Percentiles rank a stretch among this genome's conserved stretches.
phyloP scores from a whole-genome alignment of 805 yeast genomes.

The Saccharomycopsis fodiens region DNA sequence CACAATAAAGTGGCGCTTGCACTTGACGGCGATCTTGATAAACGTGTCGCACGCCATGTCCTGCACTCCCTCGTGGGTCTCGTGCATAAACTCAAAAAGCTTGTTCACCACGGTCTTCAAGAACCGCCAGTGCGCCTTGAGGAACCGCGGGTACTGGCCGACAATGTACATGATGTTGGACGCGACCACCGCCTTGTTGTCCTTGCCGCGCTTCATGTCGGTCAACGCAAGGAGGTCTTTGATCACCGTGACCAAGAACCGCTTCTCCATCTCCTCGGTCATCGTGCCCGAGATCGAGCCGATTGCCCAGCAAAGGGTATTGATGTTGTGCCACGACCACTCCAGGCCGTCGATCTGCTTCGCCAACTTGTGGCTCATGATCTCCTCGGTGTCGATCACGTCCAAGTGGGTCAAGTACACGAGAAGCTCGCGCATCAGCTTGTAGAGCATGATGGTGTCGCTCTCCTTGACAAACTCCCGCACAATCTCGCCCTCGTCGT shows the following conservation, averaged over 20 bases:
- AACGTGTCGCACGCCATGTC: conserved; percentile 99
- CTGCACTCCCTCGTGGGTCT: conserved; percentile 99
- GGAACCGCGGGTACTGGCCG: conserved; percentile 96
- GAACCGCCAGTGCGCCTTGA: conserved; percentile 97
- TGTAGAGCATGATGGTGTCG: conserved; percentile 92
- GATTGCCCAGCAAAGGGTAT: conserved; percentile 98
- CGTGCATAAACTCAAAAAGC: conserved; percentile 98
- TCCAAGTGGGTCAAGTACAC: conserved; percentile 94
- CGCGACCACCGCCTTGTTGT: conserved; percentile 97
- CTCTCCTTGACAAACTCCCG: conserved; percentile 95
- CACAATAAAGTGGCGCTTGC: conserved; percentile 90
- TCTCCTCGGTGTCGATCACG: conserved; percentile 86
- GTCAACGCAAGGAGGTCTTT: conserved; percentile 87
- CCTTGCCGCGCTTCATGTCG: conserved; percentile 94
- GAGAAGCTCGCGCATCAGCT: conserved; percentile 90
- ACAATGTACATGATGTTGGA: conserved; percentile 99
- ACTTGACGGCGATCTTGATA: conserved; percentile 89
- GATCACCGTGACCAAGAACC: conserved; percentile 87
- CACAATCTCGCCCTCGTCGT: conserved; percentile 98
- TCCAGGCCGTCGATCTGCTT: conserved; percentile 92
- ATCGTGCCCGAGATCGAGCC: conserved; percentile 98
- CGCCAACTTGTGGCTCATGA: conserved; percentile 87
- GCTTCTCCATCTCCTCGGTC: conserved; percentile 96
- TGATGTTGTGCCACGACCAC: conserved; percentile 99
- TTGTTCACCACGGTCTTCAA: conserved; percentile 92